These are phyloP conservation scores for Rhynchosporium agropyri DNA, from an alignment of 2,329 filamentous ascomycete genomes.

Conservation along the genomic window DNA sequence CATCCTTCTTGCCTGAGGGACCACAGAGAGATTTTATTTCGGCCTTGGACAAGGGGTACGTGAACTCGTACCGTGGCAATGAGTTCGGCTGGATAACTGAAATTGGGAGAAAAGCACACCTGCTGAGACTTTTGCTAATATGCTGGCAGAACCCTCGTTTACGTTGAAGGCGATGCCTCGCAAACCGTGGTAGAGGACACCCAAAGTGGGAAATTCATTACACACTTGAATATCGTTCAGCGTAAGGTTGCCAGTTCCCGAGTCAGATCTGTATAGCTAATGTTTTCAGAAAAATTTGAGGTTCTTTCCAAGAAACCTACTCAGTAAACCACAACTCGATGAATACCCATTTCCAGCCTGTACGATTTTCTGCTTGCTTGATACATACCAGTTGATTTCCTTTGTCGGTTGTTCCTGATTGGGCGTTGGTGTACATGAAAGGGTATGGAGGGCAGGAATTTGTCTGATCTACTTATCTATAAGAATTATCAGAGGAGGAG, in stretches of 20 bases:
- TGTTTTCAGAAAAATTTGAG: conserved; percentile 49
- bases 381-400: conserved; percentile 5
- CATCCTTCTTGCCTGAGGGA: conserved; percentile 71
- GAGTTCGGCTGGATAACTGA: neutral
- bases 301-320: conserved; percentile 45
- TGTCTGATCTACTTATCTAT: conserved; percentile 2
- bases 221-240: conserved; percentile 71
- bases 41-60: conserved; percentile 82
- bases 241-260: conserved; percentile 58
- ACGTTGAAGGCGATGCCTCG: conserved; percentile 79
- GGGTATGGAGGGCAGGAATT: neutral
- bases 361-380: neutral
- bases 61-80: conserved; percentile 35
- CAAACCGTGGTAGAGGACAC: neutral
- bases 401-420: conserved; percentile 14
- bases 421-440: conserved; percentile 6
- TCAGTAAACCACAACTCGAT: neutral
- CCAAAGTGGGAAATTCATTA: conserved; percentile 35
- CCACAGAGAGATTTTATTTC: conserved; percentile 71
- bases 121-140: neutral
- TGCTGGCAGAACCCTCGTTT: conserved; percentile 68
- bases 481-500: neutral
- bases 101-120: neutral
- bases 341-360: conserved; percentile 4
- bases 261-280: conserved; percentile 7